phyloP scores from a whole-genome alignment of 371 early-diverging fungal genomes.

The Conidiobolus incongruus region DNA sequence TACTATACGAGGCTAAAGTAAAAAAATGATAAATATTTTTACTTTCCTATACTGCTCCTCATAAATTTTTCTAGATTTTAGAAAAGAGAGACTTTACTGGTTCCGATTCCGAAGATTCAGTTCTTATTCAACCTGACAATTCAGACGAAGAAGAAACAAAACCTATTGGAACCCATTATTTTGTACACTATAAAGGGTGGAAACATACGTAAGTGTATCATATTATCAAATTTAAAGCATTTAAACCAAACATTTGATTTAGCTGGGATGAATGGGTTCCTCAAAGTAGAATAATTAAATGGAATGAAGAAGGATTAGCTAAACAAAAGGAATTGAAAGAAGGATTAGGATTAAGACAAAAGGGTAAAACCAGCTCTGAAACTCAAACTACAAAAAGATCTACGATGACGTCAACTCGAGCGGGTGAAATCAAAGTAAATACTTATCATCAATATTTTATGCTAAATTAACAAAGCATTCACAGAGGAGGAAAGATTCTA shows the following conservation, averaged over 20 bases:
- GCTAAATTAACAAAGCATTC: no score
- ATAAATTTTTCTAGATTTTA: neutral
- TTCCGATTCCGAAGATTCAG: neutral
- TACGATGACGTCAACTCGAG: no score
- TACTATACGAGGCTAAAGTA: constrained; percentile 94
- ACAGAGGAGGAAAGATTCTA: no score
- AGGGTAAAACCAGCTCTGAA: no score
- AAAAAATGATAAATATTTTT: neutral
- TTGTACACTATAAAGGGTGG: constrained; percentile 96
- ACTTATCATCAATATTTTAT: no score
- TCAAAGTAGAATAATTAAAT: constrained; percentile 59
- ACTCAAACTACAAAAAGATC: no score
- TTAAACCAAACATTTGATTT: constrained; percentile 1
- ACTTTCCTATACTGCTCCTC: neutral
- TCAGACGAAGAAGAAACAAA: neutral
- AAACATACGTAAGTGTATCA: constrained; percentile 46
- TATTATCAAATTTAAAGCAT: neutral
- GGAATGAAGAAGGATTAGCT: constrained; percentile 57
- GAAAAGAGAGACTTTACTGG: neutral
- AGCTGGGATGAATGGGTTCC: constrained; percentile 99
- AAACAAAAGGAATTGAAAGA: constrained; percentile 52
- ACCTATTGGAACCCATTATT: constrained; percentile 49
- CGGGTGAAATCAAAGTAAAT: no score
- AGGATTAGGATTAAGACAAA: no score
- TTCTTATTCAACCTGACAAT: neutral